phyloP scores from a whole-genome alignment of 176 grass and related monocot species.

The Aegilops speltoides region DNA sequence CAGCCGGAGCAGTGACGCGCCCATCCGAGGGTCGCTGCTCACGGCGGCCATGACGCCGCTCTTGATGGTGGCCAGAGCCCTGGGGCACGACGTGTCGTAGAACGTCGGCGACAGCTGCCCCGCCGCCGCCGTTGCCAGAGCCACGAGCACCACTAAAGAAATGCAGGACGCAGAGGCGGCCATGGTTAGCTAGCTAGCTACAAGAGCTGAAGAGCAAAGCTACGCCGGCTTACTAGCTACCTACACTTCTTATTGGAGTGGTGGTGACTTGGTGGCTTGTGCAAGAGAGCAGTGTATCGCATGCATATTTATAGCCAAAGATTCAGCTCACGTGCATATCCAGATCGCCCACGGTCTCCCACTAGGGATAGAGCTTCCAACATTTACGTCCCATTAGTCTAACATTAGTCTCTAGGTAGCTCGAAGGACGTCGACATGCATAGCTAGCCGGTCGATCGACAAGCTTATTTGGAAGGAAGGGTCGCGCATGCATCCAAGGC shows the following conservation, averaged over 20 bases:
- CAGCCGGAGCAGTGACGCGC: conserved; percentile 69
- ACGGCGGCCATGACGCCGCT: conserved; percentile 52
- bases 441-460: too few species aligned
- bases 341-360: not conserved
- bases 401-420: too few species aligned
- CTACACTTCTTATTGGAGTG: too few species aligned
- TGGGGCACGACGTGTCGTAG: conserved; percentile 66
- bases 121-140: conserved; percentile 22
- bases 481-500: too few species aligned
- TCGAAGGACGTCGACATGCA: too few species aligned
- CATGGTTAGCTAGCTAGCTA: not conserved
- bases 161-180: not conserved
- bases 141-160: not conserved
- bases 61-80: conserved; percentile 53
- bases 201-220: too few species aligned
- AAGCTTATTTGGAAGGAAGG: too few species aligned
- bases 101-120: conserved; percentile 77
- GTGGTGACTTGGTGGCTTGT: too few species aligned
- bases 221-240: too few species aligned
- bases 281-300: too few species aligned
- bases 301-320: not conserved
- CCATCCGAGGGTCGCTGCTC: conserved; percentile 37
- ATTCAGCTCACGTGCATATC: not conserved
- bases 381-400: not conserved
- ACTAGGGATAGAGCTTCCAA: not conserved